Base-by-base conservation (phyloP, 345 rosid species). In the Stellera chamaejasme region DNA sequence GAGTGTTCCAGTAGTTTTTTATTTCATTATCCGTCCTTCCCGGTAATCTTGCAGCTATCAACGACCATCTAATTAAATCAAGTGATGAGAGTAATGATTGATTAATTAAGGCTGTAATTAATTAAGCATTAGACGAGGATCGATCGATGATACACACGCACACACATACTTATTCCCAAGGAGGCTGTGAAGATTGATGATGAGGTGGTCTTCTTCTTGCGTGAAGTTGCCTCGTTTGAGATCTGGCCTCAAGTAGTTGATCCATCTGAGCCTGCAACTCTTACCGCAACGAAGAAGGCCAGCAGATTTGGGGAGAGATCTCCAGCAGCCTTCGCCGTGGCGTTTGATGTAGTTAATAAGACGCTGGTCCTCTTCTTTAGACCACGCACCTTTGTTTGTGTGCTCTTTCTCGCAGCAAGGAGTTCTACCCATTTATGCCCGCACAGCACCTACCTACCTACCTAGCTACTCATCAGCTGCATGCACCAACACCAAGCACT, bases 391-490 rank as follows among this genome's bases (percentile, higher is more conserved):
- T 65, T 77, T 82, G 79, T 82, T 79, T 0, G 88, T 82, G 47
- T 82, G 88, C 39, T 76, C 83, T 50, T 81, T 81, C 59, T 81
- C 87, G 28, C 87, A 81, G 45, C 87, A 81, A 60, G 85, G 88
- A 67, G 88, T 79, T 74, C 88, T 79, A 14, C 85, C 88, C 88
- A 82, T 82, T 56, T n/a, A n/a, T n/a, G n/a, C n/a, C n/a, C n/a
- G n/a, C n/a, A n/a, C n/a, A n/a, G n/a, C n/a, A n/a, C n/a, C n/a
- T n/a, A n/a, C 23, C 23, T 19, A 19, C 23, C 23, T 19, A 19
- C 1, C 23, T 19, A 19, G 23, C 1, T 19, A n/a, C n/a, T n/a
- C n/a, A n/a, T n/a, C n/a, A n/a, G 23, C 23, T 19, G 23, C 23
- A 19, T 19, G 23, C 23, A 19, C 23, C 23, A 19, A 19, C 23